Base-by-base conservation (phyloP, 2,329 filamentous ascomycete species). In the Colletotrichum limetticola region DNA sequence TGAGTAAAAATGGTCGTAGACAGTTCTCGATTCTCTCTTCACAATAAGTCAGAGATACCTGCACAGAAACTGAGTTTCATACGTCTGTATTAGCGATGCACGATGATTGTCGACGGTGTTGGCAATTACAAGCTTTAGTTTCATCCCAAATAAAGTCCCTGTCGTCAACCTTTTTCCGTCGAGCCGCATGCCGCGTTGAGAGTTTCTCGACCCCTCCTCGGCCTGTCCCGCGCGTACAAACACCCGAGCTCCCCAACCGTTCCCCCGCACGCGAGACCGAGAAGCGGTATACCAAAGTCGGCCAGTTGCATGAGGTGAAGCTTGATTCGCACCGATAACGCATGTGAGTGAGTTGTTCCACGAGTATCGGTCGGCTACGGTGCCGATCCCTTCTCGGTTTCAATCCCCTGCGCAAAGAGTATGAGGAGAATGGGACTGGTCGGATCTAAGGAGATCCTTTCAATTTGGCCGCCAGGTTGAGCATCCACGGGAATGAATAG, bases 311-410 rank as follows among this genome's bases (percentile, higher is more conserved):
- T 59, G 32, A 49, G 42, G 42, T 49, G 42, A 30, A 60, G 68
- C 62, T 71, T 71, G 62, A 55, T 66, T 59, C 60, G 53, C n/a
- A 71, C 16, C 32, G 55, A 71, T 71, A 49, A 61, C 32, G 3
- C 63, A 28, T 19, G 19, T 7, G 14, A 12, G 19, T 55, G 14
- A 22, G 19, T 55, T 32, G 49, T 35, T 49, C 62, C 56, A 60
- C 68, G 49, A 61, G 42, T 56, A 42, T 26, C 26, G 14, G 56
- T 61, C 9, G 24, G 11, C 9, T 46, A 14, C 5, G 16, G 14
- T 16, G 68, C 42, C 57, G 56, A 67, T 71, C 63, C 30, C 24
- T 46, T 35, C 28, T 26, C 7, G 11, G 8, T 49, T 9, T 61
- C 35, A 22, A 2, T 1, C 19, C 9, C 56, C 26, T 24, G 30